phyloP scores from a whole-genome alignment of 495 filamentous ascomycete species.

The Mytilinidion resinicola region DNA sequence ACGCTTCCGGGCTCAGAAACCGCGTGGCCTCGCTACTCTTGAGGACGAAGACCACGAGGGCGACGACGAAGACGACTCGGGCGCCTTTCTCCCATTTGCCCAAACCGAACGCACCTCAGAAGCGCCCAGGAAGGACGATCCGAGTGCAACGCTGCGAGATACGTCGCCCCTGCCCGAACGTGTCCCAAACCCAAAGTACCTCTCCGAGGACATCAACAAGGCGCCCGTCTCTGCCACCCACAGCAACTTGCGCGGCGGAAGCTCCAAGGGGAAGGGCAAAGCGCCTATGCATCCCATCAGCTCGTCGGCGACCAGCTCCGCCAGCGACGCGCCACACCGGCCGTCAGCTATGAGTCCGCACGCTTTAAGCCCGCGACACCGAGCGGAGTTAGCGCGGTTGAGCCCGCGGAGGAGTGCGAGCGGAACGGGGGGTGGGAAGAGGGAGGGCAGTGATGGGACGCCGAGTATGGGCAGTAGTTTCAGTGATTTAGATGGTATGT shows the following conservation, averaged over 20 bases:
- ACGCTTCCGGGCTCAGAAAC: constrained; percentile 36
- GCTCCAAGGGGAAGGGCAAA: constrained; percentile 5
- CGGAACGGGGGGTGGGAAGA: constrained; percentile 43
- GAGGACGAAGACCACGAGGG: constrained; percentile 51
- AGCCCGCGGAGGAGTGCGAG: constrained; percentile 42
- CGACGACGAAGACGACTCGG: constrained; percentile 47
- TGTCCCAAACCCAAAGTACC: background rate
- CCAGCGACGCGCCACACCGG: constrained; percentile 27
- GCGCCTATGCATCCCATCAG: background rate
- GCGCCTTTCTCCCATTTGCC: constrained; percentile 64
- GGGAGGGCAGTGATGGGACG: constrained; percentile 71
- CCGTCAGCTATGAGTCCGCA: constrained; percentile 26
- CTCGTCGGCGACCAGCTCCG: constrained; percentile 19
- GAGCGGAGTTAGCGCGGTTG: constrained; percentile 50
- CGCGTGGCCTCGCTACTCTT: constrained; percentile 20
- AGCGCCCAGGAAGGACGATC: background rate
- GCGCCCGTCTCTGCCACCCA: background rate
- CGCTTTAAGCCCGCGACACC: constrained; percentile 48
- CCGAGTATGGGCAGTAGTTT: constrained; percentile 98
- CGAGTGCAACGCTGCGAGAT: background rate
- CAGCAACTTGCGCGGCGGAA: background rate
- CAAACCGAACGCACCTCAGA: background rate
- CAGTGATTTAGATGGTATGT: constrained; percentile 86
- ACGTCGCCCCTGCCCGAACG: background rate
- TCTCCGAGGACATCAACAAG: background rate